phyloP scores from a whole-genome alignment of 176 grass and related monocot species.

The Rhynchospora pubera region DNA sequence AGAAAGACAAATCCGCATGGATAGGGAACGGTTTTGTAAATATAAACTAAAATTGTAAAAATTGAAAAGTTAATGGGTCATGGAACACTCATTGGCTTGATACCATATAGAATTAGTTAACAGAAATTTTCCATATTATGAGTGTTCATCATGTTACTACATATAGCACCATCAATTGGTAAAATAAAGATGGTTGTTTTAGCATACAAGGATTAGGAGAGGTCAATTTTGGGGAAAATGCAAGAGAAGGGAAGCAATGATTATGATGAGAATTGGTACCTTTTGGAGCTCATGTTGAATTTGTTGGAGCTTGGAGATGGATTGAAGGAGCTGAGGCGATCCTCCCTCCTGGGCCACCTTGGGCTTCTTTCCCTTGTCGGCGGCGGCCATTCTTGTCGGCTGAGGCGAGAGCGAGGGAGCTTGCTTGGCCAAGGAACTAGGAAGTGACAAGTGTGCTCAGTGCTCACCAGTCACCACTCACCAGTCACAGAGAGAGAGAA shows the following conservation, averaged over 20 bases:
- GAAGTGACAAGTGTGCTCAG: no score
- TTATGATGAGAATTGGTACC: constrained; percentile 17
- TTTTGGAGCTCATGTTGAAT: constrained; percentile 13
- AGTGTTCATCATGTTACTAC: not conserved
- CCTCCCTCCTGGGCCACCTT: not conserved
- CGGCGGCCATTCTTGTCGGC: not conserved
- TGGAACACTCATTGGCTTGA: not conserved
- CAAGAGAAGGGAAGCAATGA: not conserved
- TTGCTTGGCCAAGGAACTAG: no score
- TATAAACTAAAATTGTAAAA: not conserved
- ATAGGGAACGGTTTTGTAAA: constrained; percentile 11
- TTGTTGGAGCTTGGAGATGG: not conserved
- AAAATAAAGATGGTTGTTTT: no score
- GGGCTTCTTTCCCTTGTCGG: not conserved
- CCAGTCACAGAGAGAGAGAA: no score
- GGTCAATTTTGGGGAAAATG: not conserved
- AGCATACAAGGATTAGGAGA: no score
- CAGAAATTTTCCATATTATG: not conserved
- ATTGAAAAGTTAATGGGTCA: not conserved
- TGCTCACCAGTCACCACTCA: no score
- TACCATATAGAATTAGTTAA: not conserved
- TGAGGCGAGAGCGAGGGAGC: not conserved
- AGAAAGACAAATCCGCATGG: not conserved
- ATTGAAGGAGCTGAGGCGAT: not conserved
- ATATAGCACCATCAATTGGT: not conserved